A percentile compares a stretch with the other conserved stretches of the same genome.
Evolutionary conservation across 148 eudicot species (phyloP).

Genomic region (Cornus controversa): DNA sequence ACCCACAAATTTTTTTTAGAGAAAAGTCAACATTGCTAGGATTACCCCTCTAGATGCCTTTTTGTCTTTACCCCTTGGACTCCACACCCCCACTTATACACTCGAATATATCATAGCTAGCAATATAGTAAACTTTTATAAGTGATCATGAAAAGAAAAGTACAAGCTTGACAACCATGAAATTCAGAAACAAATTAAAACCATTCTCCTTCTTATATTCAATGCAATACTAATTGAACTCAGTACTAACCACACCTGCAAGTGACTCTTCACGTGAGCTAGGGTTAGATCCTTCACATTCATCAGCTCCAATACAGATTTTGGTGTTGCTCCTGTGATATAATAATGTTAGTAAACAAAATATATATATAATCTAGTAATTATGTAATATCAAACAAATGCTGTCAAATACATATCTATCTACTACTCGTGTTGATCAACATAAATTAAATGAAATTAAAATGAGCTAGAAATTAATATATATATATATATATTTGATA

Average conservation of each 20-base stretch:
- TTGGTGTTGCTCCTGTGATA: constrained; percentile 93
- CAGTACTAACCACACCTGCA: constrained; percentile 55
- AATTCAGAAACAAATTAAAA: background rate
- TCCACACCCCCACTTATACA: constrained; percentile 3
- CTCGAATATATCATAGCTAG: background rate
- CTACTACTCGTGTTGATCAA: no score
- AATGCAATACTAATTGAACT: constrained; percentile 2
- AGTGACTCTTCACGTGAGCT: constrained; percentile 95
- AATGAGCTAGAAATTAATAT: no score
- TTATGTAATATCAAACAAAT: no score
- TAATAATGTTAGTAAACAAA: background rate
- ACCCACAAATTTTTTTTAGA: constrained; percentile 14
- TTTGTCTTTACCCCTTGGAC: constrained; percentile 22
- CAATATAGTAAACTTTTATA: background rate
- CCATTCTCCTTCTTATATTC: constrained; percentile 6
- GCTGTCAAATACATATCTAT: no score
- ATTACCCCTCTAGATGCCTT: constrained; percentile 26
- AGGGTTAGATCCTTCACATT: constrained; percentile 96
- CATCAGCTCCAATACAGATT: constrained; percentile 93
- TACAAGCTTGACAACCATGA: background rate
- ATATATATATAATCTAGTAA: background rate
- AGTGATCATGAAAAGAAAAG: background rate
- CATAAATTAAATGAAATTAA: no score
- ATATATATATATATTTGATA: background rate
- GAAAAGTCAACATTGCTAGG: constrained; percentile 14